phyloP scores from a whole-genome alignment of 208 protist species.

The Balamuthia mandrillaris region DNA sequence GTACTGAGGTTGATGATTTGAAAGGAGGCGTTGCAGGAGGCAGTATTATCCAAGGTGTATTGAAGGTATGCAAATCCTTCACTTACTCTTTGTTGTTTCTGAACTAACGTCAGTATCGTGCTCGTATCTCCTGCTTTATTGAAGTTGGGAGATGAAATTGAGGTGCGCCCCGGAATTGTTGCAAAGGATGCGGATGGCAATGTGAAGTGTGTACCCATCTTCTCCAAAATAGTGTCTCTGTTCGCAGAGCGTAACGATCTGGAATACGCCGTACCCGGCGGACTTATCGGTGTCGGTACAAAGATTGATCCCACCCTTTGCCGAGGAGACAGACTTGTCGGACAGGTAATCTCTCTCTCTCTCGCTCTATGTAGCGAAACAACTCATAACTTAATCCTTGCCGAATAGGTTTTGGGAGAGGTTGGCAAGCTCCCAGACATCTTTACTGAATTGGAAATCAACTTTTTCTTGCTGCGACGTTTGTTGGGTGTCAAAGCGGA shows the following conservation, averaged over 20 bases:
- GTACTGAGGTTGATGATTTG: conserved; percentile 88
- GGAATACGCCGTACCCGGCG: conserved; percentile 97
- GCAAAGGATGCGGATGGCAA: conserved; percentile 76
- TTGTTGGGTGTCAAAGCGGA: conserved; percentile 87
- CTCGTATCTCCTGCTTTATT: not conserved
- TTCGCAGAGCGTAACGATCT: conserved; percentile 96
- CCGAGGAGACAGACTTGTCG: conserved; percentile 95
- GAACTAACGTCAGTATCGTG: not conserved
- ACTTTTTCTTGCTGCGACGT: conserved; percentile 93
- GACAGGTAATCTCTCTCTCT: conserved; percentile 81
- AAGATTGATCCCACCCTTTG: conserved; percentile 98
- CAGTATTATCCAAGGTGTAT: conserved; percentile 94
- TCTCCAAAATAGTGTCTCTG: conserved; percentile 88
- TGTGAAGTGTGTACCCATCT: conserved; percentile 92
- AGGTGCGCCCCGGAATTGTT: conserved; percentile 97
- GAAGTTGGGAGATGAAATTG: conserved; percentile 94
- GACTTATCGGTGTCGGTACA: conserved; percentile 99
- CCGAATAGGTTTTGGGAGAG: conserved; percentile 71
- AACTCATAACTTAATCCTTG: not conserved
- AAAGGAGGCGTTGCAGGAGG: conserved; percentile 97
- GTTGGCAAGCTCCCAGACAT: conserved; percentile 89
- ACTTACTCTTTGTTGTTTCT: not conserved
- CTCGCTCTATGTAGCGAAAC: too few species aligned
- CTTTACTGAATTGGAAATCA: conserved; percentile 95
- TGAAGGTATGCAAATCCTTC: conserved; percentile 66